Percentiles rank a stretch among this genome's conserved stretches.
Evolutionary conservation across 805 yeast species (phyloP).

Genomic region (Sungouiella blattae): DNA sequence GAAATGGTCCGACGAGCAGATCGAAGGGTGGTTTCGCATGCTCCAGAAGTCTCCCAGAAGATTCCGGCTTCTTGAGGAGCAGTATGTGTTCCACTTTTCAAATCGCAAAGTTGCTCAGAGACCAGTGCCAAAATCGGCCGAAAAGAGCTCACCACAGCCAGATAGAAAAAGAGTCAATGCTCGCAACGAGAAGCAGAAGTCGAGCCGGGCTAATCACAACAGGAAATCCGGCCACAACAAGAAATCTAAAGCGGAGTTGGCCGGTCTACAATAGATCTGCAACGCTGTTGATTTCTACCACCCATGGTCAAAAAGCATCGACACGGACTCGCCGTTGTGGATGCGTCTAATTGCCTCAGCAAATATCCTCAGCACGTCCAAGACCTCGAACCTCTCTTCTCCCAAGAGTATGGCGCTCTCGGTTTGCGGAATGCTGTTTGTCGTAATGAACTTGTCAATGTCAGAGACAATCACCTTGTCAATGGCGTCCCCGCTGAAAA

Average conservation of each 20-base stretch:
- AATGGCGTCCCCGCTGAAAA: slow-evolving; percentile 89
- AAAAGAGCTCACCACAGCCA: neutral
- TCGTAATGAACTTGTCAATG: slow-evolving; percentile 82
- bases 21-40: slow-evolving; percentile 91
- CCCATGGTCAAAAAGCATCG: slow-evolving; percentile 87
- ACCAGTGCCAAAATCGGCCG: slow-evolving; percentile 1
- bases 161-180: slow-evolving; percentile 23
- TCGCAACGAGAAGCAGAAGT: slow-evolving; percentile 53
- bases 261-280: slow-evolving; percentile 19
- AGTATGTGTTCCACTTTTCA: slow-evolving; percentile 25
- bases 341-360: slow-evolving; percentile 96
- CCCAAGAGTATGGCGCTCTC: slow-evolving; percentile 44
- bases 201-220: slow-evolving; percentile 59
- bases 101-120: slow-evolving; percentile 5
- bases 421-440: slow-evolving; percentile 88
- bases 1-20: slow-evolving; percentile 83
- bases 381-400: slow-evolving; percentile 67
- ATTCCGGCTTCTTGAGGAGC: slow-evolving; percentile 60
- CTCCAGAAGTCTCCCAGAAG: slow-evolving; percentile 61
- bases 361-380: slow-evolving; percentile 83
- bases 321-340: slow-evolving; percentile 94
- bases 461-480: slow-evolving; percentile 61
- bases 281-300: slow-evolving; percentile 31
- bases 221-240: slow-evolving; percentile 60
- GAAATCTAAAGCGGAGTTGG: slow-evolving; percentile 36